Evolutionary conservation across 2,329 filamentous ascomycete genomes (phyloP).

Genomic region (Iodosphaeria phyllophila): DNA sequence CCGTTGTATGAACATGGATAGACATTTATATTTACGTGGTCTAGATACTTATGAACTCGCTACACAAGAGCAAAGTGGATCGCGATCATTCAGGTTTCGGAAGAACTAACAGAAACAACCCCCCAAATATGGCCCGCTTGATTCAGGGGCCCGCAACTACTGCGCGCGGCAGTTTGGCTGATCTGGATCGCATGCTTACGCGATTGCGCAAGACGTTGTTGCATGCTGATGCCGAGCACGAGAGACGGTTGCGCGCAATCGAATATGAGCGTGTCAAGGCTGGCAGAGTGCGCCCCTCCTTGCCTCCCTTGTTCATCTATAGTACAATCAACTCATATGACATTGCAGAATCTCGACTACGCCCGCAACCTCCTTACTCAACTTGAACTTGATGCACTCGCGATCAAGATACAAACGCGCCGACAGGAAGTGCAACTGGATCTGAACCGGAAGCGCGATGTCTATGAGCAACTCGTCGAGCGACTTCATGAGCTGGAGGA

Average conservation of each 20-base stretch:
- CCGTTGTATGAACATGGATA: too few relatives aligned
- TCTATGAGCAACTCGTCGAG: constrained; percentile 46
- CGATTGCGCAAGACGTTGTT: constrained; percentile 49
- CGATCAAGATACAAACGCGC: constrained; percentile 36
- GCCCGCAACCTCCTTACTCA: constrained; percentile 49
- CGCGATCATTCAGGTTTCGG: too few relatives aligned
- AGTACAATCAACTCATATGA: constrained; percentile 1
- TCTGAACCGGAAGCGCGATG: constrained; percentile 43
- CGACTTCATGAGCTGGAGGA: constrained; percentile 50
- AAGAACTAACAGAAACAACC: too few relatives aligned
- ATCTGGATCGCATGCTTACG: constrained; percentile 45
- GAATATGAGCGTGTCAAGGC: constrained; percentile 47
- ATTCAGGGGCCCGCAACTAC: constrained; percentile 12
- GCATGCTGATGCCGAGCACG: constrained; percentile 38
- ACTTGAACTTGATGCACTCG: constrained; percentile 48
- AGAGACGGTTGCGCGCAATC: constrained; percentile 36
- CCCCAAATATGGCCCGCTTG: constrained; percentile 13
- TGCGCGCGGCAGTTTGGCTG: constrained; percentile 19
- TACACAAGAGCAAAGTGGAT: too few relatives aligned
- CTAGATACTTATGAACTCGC: too few relatives aligned
- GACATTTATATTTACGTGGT: too few relatives aligned
- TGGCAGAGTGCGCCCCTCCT: constrained; percentile 23
- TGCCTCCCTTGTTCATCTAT: neutral
- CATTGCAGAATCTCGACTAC: constrained; percentile 47
- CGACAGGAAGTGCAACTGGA: constrained; percentile 44